These are phyloP conservation scores for Penicillium desertorum DNA, from an alignment of 495 filamentous ascomycete species.

Conservation along the genomic window DNA sequence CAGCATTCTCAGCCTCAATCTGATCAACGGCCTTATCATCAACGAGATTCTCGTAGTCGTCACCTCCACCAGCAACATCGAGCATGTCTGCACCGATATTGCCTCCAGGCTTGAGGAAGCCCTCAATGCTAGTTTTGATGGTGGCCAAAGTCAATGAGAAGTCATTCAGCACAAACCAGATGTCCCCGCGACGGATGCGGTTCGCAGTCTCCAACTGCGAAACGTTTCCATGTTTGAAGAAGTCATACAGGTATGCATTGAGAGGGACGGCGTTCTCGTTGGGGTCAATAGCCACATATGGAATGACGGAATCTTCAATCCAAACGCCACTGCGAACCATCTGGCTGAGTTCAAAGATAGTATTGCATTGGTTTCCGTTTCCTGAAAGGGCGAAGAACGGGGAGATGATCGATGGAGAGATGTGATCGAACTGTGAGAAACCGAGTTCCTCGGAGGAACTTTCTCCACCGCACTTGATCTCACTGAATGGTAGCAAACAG, in stretches of 20 bases:
- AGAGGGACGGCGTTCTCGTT: constrained; percentile 47
- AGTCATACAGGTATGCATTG: constrained; percentile 75
- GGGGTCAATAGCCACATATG: constrained; percentile 58
- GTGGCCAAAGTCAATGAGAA: constrained; percentile 70
- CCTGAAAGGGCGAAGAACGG: constrained; percentile 73
- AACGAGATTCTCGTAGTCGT: constrained; percentile 15
- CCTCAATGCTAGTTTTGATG: constrained; percentile 57
- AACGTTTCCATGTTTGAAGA: constrained; percentile 56
- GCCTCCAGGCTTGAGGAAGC: constrained; percentile 20
- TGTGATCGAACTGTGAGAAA: background rate
- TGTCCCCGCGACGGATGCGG: constrained; percentile 57
- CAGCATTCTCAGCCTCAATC: background rate
- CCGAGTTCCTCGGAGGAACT: background rate
- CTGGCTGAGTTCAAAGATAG: constrained; percentile 61
- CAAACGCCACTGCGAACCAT: constrained; percentile 64
- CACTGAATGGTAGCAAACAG: constrained; percentile 57
- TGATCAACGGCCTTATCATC: constrained; percentile 8
- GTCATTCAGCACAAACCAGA: constrained; percentile 68
- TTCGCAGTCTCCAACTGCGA: constrained; percentile 57
- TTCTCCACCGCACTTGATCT: constrained; percentile 15
- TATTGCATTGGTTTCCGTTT: constrained; percentile 57
- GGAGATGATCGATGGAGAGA: constrained; percentile 52
- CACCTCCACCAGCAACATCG: constrained; percentile 20
- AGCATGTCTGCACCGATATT: constrained; percentile 18
- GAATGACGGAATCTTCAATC: constrained; percentile 69